A percentile compares a stretch with the other conserved stretches of the same genome.
phyloP scores from a whole-genome alignment of 148 eudicot species.

The Camellia sinensis region DNA sequence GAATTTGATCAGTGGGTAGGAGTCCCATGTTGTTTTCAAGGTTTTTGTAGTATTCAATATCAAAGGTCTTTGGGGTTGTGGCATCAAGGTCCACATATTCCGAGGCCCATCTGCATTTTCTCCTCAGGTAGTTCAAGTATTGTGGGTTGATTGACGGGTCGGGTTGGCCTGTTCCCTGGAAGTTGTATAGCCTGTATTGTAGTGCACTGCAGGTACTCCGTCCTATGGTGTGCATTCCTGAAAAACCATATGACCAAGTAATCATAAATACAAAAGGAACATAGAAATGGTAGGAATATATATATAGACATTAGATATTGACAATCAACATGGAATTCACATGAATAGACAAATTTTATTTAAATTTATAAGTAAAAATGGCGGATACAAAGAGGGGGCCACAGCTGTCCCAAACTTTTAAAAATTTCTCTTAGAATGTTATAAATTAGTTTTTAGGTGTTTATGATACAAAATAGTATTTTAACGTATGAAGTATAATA shows the following conservation, averaged over 20 bases:
- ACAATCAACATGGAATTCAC: no score
- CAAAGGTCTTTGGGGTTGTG: conserved; percentile 48
- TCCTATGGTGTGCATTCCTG: conserved; percentile 77
- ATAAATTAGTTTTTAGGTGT: no score
- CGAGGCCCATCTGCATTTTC: conserved; percentile 60
- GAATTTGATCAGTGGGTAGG: conserved; percentile 57
- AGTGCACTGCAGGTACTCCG: conserved; percentile 57
- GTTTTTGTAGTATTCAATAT: conserved; percentile 54
- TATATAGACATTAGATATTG: no score
- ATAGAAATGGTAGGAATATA: no score
- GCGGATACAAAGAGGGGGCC: no score
- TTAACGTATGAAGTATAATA: no score
- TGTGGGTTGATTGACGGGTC: conserved; percentile 43
- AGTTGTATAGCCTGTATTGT: conserved; percentile 50
- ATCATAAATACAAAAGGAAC: not conserved
- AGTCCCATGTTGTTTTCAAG: conserved; percentile 63
- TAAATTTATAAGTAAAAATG: no score
- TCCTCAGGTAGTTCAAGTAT: conserved; percentile 59
- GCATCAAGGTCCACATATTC: conserved; percentile 57
- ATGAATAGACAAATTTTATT: no score
- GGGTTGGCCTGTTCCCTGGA: conserved; percentile 48
- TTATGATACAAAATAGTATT: no score
- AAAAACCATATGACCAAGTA: not conserved
- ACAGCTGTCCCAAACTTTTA: no score
- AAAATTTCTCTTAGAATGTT: no score